Percentiles rank a stretch among this genome's conserved stretches.
Evolutionary conservation across 768 basidiomycete genomes (phyloP).

Genomic region (Termitomyces titanicus): DNA sequence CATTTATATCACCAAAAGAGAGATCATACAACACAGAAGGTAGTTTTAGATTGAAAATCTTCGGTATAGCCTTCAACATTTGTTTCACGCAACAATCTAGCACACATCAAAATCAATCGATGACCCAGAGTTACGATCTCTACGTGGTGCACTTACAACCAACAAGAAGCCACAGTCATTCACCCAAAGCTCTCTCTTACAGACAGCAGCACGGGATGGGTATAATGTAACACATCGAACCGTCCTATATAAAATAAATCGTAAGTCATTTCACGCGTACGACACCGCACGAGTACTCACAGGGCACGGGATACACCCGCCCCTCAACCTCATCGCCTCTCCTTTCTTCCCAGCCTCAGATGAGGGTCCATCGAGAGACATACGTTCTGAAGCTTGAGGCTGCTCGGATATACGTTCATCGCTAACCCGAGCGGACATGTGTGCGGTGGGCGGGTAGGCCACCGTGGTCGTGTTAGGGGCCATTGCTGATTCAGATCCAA

Average conservation of each 20-base stretch:
- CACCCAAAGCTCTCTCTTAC: not conserved
- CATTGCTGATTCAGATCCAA: not conserved
- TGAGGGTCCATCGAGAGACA: not conserved
- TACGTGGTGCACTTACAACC: not conserved
- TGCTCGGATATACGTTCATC: not conserved
- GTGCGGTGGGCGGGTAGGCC: not conserved
- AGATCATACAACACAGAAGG: too few relatives aligned
- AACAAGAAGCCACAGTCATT: too few relatives aligned
- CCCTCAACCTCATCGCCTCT: constrained; percentile 12
- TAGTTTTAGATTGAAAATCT: too few relatives aligned
- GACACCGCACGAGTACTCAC: constrained; percentile 1
- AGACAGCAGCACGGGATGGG: constrained; percentile 14
- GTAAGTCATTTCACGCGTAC: not conserved
- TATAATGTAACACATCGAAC: constrained; percentile 13
- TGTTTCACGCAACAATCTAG: too few relatives aligned
- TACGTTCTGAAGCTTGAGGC: not conserved
- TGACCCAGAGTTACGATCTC: not conserved
- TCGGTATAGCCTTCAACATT: not conserved
- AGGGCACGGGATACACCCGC: constrained; percentile 15
- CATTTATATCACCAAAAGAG: too few relatives aligned
- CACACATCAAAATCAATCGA: not conserved
- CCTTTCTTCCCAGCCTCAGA: not conserved
- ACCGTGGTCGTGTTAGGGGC: not conserved
- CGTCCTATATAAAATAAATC: not conserved
- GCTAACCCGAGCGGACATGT: not conserved